Base-by-base conservation (phyloP, 805 yeast species). In the Candida succiphila region DNA sequence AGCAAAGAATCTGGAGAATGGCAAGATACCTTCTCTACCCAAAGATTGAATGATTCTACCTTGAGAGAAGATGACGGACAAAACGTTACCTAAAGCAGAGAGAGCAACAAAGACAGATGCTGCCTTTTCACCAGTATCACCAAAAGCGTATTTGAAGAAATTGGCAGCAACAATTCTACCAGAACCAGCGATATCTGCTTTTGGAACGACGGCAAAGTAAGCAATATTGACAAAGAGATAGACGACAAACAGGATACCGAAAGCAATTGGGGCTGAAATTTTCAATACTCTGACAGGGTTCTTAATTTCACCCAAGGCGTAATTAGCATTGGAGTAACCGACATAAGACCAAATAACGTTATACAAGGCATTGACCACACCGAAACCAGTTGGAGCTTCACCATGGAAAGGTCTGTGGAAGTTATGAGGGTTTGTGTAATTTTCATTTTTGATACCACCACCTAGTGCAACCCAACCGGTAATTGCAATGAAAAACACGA, bases 401-500 rank as follows among this genome's bases (percentile, higher is more conserved):
- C n/a, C n/a, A n/a, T n/a, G n/a, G n/a, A n/a, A n/a, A n/a, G n/a
- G n/a, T n/a, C n/a, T n/a, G n/a, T n/a, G n/a, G n/a, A n/a, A n/a
- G n/a, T n/a, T n/a, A n/a, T n/a, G n/a, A n/a, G n/a, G n/a, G n/a
- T n/a, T n/a, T n/a, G n/a, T n/a, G n/a, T n/a, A n/a, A n/a, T 84
- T 31, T 82, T 37, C 39, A 30, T 34, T 37, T 19, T 27, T 63
- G 37, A 75, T 63, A 36, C 84, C 78, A 19, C 87, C 88, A 36
- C 78, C 86, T 28, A 83, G 65, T 1, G 86, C 88, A 14, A 80
- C 87, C 84, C 86, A 80, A 13, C 94, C 94, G 29, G 86, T 78
- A 26, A 83, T 66, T 12, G 81, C 64, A 42, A 83, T 83, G 51
- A 83, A 68, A 12, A 76, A 40, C 27, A 83, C 74, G 48, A 83